These are phyloP conservation scores for Quercus suber DNA, from an alignment of 306 rosid genomes.

Conservation along the genomic window DNA sequence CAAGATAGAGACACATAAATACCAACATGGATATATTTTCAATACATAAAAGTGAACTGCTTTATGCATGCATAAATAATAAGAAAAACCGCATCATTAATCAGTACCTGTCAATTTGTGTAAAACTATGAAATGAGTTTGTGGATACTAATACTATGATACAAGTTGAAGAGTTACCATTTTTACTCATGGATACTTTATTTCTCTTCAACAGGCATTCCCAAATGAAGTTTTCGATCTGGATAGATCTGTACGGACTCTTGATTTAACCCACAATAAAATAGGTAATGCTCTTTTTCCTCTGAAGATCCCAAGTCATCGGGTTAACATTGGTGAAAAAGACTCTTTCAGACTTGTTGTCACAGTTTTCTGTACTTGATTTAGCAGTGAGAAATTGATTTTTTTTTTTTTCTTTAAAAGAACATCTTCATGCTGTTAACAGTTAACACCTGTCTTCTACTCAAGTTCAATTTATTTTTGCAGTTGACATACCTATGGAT, in stretches of 20 bases:
- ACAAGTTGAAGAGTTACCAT: neutral
- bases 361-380: constrained; percentile 1
- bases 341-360: neutral
- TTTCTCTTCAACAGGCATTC: constrained; percentile 51
- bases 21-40: neutral
- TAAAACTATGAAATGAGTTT: neutral
- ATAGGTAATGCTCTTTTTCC: constrained; percentile 44
- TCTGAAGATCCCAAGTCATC: neutral
- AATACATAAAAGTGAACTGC: neutral
- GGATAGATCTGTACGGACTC: constrained; percentile 80
- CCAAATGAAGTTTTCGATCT: constrained; percentile 76
- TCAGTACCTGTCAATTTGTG: neutral
- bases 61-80: neutral
- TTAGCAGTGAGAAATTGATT: neutral
- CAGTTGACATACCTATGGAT: constrained; percentile 86
- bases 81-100: neutral
- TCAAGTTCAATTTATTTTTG: constrained; percentile 25
- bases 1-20: neutral
- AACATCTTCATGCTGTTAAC: neutral
- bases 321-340: constrained; percentile 14
- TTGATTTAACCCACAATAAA: constrained; percentile 81
- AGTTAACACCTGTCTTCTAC: neutral
- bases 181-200: constrained; percentile 11
- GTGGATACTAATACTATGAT: neutral
- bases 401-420: neutral